Percentiles rank a stretch among this genome's conserved stretches.
phyloP scores from a whole-genome alignment of 805 yeast species.

The Candida cerambycidarum region DNA sequence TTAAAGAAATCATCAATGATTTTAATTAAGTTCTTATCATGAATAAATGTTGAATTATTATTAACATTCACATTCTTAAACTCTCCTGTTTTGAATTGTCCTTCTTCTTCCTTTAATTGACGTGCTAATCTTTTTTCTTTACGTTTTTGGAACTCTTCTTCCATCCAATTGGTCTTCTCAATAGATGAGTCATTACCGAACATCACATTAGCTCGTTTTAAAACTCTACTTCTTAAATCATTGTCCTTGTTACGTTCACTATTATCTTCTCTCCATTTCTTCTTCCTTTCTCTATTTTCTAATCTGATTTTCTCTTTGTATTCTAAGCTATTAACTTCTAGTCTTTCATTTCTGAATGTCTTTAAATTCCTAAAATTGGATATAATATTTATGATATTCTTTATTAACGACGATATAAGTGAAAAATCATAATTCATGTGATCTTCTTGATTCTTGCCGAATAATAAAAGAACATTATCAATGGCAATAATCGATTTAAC shows the following conservation, averaged over 20 bases:
- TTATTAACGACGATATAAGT: constrained; percentile 14
- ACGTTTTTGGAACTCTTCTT: constrained; percentile 66
- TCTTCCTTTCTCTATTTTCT: constrained; percentile 76
- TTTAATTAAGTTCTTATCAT: constrained; percentile 14
- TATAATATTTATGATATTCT: constrained; percentile 24
- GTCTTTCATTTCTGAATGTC: constrained; percentile 21
- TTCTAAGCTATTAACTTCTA: constrained; percentile 33
- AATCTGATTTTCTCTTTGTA: constrained; percentile 57
- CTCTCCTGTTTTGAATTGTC: constrained; percentile 6
- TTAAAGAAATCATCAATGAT: constrained; percentile 33
- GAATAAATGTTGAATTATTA: constrained; percentile 13
- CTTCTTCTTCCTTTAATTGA: constrained; percentile 27
- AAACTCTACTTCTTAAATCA: constrained; percentile 77
- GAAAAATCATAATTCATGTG: constrained; percentile 13
- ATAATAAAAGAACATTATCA: constrained; percentile 16
- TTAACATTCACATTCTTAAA: constrained; percentile 7
- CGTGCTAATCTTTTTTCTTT: constrained; percentile 57
- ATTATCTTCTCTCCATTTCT: constrained; percentile 81
- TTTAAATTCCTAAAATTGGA: constrained; percentile 22
- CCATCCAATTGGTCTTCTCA: constrained; percentile 65
- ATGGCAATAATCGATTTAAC: constrained; percentile 13
- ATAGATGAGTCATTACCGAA: constrained; percentile 62
- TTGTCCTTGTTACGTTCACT: constrained; percentile 81
- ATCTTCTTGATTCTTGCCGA: constrained; percentile 13
- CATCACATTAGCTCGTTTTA: constrained; percentile 64